Evolutionary conservation across 2,329 filamentous ascomycete species (phyloP), one percentile per base, ranked within the genome.

Genomic region (Diaporthe australafricana): DNA sequence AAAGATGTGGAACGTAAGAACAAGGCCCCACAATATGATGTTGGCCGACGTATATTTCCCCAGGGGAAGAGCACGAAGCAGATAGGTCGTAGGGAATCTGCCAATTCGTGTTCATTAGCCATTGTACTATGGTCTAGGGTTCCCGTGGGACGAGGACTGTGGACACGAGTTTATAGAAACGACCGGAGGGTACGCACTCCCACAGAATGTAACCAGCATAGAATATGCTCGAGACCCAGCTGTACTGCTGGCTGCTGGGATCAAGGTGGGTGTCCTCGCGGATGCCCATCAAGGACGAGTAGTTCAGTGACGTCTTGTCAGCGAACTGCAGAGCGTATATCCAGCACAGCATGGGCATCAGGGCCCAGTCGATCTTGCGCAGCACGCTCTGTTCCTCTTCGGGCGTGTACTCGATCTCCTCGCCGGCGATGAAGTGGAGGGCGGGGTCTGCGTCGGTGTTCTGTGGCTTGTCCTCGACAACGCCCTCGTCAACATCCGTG

Each of bases 301-400:
- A 87, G n/a, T 81, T 84, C 1, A 90, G 79, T 0, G 85, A 86
- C 0, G 87, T 87, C 77, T 92, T 91, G 80, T 92, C 90, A 1
- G 89, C 81, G 74, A 87, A 91, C 73, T 91, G 89, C 6, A 91
- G 80, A n/a, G 87, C 85, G 76, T 91, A 91, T 0, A 83, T 87
- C 76, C 75, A 83, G 70, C 80, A 88, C 82, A 87, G 84, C 71
- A 85, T 72, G 5, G 85, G 90, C 79, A 91, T 84, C 74, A 90
- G 80, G 77, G 90, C 87, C 85, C 84, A 87, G 78, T 93, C 91
- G 72, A 92, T 91, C 68, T 84, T 87, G 22, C 84, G 81, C n/a
- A 92, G 77, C 1, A 67, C 63, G 22, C 25, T 38, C n/a, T 38
- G 20, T n/a, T 53, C 47, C 30, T 48, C 63, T 22, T 67, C 27